These are phyloP conservation scores for Metschnikowia peoriensis DNA, from an alignment of 805 yeast species.

Conservation along the genomic window DNA sequence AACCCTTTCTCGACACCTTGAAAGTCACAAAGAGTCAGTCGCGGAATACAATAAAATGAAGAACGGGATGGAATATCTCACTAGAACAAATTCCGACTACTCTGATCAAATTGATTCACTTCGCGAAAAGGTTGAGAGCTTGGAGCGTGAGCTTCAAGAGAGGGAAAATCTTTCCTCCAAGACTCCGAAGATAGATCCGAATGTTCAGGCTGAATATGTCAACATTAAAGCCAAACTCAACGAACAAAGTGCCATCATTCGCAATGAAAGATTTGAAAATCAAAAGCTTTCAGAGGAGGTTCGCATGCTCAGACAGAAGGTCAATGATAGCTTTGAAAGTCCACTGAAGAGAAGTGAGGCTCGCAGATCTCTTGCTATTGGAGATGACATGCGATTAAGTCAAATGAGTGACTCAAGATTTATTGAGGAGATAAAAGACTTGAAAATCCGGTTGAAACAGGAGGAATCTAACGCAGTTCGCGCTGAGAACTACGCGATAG, in stretches of 20 bases:
- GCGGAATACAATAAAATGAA: constrained; percentile 20
- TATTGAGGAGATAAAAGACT: constrained; percentile 45
- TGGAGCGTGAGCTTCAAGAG: constrained; percentile 25
- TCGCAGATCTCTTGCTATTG: constrained; percentile 34
- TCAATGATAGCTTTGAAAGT: constrained; percentile 17
- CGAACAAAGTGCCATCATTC: constrained; percentile 48
- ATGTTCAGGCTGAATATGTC: constrained; percentile 45
- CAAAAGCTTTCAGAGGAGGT: constrained; percentile 54
- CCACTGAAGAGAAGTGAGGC: constrained; percentile 20
- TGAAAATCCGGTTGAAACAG: constrained; percentile 48
- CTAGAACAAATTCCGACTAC: constrained; percentile 26
- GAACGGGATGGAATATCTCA: constrained; percentile 22
- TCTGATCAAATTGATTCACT: constrained; percentile 27
- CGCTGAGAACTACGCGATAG: constrained; percentile 50
- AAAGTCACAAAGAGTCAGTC: constrained; percentile 6
- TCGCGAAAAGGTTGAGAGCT: constrained; percentile 21
- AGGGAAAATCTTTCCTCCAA: constrained; percentile 38
- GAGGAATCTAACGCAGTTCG: constrained; percentile 51
- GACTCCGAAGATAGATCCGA: constrained; percentile 22
- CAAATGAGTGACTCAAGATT: constrained; percentile 15
- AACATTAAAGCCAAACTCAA: constrained; percentile 50
- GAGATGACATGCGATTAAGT: constrained; percentile 25
- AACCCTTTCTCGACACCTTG: constrained; percentile 4
- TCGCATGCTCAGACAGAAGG: constrained; percentile 51
- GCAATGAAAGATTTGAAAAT: constrained; percentile 47